phyloP scores from a whole-genome alignment of 192 early-diverging fungal species.

The Backusella tuberculispora region DNA sequence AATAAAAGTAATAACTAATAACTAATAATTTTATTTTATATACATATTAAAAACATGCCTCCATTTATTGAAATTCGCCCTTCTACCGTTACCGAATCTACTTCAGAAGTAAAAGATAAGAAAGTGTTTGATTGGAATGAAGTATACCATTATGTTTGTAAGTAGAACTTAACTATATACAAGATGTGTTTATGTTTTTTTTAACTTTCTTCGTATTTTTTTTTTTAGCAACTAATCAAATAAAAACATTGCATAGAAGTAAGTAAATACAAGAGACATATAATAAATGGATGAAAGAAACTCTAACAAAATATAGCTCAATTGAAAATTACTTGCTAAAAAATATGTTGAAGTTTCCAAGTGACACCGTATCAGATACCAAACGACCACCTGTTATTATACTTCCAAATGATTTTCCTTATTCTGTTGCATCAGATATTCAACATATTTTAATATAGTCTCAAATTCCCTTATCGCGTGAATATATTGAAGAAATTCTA shows the following conservation, averaged over 20 bases:
- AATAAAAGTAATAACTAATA: too few species aligned
- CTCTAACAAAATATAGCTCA: neutral
- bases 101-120: too few species aligned
- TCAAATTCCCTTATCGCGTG: neutral
- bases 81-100: too few species aligned
- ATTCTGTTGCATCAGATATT: slow-evolving; percentile 23
- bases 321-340: slow-evolving; percentile 17
- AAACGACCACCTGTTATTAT: neutral
- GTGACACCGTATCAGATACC: too few species aligned
- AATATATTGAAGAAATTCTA: neutral
- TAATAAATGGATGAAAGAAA: neutral
- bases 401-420: slow-evolving; percentile 25
- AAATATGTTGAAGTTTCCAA: slow-evolving; percentile 1
- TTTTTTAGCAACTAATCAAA: slow-evolving; percentile 13
- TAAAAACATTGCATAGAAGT: slow-evolving; percentile 9
- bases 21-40: too few species aligned
- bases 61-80: too few species aligned
- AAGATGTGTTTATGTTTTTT: too few species aligned
- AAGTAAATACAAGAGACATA: neutral
- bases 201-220: neutral
- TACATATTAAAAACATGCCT: too few species aligned
- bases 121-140: too few species aligned
- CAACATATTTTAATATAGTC: slow-evolving; percentile 27
- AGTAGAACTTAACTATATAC: too few species aligned
- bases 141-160: too few species aligned